A percentile compares a stretch with the other conserved stretches of the same genome.
These are phyloP conservation scores for Cynara cardunculus DNA, from an alignment of 129 eudicot species.

Conservation along the genomic window DNA sequence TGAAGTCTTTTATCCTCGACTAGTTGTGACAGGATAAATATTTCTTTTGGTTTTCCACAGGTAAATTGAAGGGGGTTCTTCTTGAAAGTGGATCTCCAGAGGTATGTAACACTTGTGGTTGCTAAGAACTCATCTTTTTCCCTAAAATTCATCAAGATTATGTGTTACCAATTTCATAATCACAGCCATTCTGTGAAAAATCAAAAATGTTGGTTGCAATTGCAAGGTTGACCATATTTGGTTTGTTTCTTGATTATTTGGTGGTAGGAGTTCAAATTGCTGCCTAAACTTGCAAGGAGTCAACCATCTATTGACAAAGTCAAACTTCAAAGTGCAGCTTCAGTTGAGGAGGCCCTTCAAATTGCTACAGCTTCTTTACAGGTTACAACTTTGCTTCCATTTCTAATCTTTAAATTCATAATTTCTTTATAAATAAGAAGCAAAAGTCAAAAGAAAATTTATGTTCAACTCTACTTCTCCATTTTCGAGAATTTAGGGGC, in stretches of 20 bases:
- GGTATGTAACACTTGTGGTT: slow-evolving; percentile 33
- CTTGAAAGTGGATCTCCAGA: slow-evolving; percentile 96
- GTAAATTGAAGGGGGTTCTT: slow-evolving; percentile 83
- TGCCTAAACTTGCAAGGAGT: slow-evolving; percentile 78
- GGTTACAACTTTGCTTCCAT: slow-evolving; percentile 17
- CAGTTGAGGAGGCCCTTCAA: slow-evolving; percentile 90
- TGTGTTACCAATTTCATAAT: no score
- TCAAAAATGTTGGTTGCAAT: no score
- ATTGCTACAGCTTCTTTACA: slow-evolving; percentile 62
- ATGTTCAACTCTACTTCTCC: no score
- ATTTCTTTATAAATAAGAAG: background rate
- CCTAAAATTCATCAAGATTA: no score
- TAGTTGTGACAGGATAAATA: no score
- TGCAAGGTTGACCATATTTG: no score
- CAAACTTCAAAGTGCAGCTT: slow-evolving; percentile 78
- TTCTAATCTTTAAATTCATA: no score
- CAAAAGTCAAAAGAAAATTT: no score
- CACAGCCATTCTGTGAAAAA: no score
- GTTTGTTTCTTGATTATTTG: background rate
- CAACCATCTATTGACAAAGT: slow-evolving; percentile 73
- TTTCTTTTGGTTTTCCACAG: slow-evolving; percentile 30
- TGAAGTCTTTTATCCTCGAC: no score
- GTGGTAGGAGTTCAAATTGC: slow-evolving; percentile 74
- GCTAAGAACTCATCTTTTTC: no score
- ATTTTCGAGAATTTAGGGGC: no score